Base-by-base conservation (phyloP, 345 rosid genomes). In the Conringia planisiliqua region DNA sequence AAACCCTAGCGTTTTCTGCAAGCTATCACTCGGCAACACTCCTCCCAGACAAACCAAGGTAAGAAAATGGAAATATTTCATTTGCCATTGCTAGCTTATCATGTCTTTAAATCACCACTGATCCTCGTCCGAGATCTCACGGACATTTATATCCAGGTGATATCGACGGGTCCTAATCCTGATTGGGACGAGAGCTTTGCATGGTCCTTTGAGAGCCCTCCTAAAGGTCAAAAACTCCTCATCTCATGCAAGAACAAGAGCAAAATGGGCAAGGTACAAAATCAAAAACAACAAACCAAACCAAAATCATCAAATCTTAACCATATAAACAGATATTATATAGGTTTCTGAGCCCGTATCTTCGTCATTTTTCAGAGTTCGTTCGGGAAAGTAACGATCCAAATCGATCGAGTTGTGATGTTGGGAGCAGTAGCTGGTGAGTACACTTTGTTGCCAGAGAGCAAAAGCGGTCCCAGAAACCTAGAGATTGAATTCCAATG, bases 201-300 rank as follows among this genome's bases (percentile, higher is more conserved):
- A 20, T 96, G 99, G 99, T 79, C 96, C 59, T 96, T 92, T 76
- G 97, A 96, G 76, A 92, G 95, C 78, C 98, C 99, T 75, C 99
- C 98, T 7, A 96, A 96, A 81, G 98, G 99, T 75, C 98, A 92
- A 72, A 96, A 96, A 81, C 97, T 90, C 72, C 98, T 88, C 43
- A 96, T 96, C 18, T 89, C 98, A 24, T 96, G 99, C 91, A 96
- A 92, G 83, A 96, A 90, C 61, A 96, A 90, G 85, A 96, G 98
- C 85, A 96, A 92, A 85, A 92, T 96, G 99, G 99, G 99, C 55
- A 96, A 96, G 97, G 99, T 86, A 52, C 36, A 33, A 30, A 30
- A 30, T 0, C 33, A 33, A 33, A 1, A 33, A 33, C 6, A 27
- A 27, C 2, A 27, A 27, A 33, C 6, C 36, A 6, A 6, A 33